phyloP scores from a whole-genome alignment of 2,329 filamentous ascomycete species.

The Aspergillus aculeatinus region DNA sequence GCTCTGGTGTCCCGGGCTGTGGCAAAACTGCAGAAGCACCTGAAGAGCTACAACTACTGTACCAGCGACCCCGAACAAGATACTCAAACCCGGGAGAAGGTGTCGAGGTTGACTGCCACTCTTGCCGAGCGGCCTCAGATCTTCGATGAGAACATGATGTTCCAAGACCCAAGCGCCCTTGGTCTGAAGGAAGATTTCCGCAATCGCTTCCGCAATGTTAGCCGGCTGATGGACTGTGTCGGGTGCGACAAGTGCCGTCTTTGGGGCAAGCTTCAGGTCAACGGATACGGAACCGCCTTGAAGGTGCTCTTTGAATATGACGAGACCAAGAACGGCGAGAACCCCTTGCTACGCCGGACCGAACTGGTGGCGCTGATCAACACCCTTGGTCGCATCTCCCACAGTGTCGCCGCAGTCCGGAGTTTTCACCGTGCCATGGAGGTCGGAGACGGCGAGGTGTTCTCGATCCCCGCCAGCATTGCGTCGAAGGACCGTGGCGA shows the following conservation, averaged over 20 bases:
- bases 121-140: conserved; percentile 70
- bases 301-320: conserved; percentile 97
- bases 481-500: conserved; percentile 23
- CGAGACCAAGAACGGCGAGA: conserved; percentile 59
- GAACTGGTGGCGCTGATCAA: conserved; percentile 95
- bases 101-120: conserved; percentile 70
- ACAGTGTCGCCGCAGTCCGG: conserved; percentile 72
- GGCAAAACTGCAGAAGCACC: conserved; percentile 80
- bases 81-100: conserved; percentile 72
- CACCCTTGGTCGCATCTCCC: conserved; percentile 82
- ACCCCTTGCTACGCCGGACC: conserved; percentile 76
- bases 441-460: conserved; percentile 33
- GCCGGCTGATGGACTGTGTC: conserved; percentile 95
- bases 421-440: conserved; percentile 61
- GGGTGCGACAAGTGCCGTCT: conserved; percentile 98
- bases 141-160: conserved; percentile 95
- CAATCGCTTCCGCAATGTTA: conserved; percentile 95
- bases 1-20: conserved; percentile 89
- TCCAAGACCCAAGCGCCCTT: conserved; percentile 65
- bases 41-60: conserved; percentile 87
- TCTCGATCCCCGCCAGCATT: conserved; percentile 30
- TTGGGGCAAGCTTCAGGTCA: conserved; percentile 96
- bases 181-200: conserved; percentile 95
- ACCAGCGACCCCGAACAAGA: conserved; percentile 81
- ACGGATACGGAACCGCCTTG: conserved; percentile 88